Evolutionary conservation across 495 filamentous ascomycete genomes (phyloP), one percentile per base, ranked within the genome.

Genomic region (Neurospora pannonica): DNA sequence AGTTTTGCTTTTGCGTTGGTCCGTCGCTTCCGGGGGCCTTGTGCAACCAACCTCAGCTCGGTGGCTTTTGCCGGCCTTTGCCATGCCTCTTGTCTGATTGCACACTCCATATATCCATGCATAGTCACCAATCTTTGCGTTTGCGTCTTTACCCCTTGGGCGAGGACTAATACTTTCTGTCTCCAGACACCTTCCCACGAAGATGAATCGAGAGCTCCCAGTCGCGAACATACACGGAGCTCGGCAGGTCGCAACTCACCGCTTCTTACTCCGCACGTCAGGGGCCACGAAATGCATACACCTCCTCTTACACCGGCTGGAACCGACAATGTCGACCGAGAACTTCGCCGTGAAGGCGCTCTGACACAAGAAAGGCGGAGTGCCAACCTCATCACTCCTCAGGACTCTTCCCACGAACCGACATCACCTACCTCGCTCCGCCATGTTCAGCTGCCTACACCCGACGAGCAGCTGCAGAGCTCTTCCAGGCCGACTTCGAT

Each of bases 221-320:
- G 81, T 70, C 79, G 82, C 15, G 77, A 83, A 74, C 73, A 76
- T 8, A 82, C 82, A 31, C 79, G 77, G 70, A 81, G 75, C 60
- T 83, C 82, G 70, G 75, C 79, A 70, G 79, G 81, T 70, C 85
- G 82, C 72, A 79, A 78, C 60, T 87, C 85, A 71, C 85, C 85
- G 34, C 81, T 77, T 67, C 77, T 85, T 11, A 82, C 77, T 67
- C 81, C 85, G n/a, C 83, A 80, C 73, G 79, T 79, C 36, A 84
- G 77, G 72, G 82, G 84, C 34, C 86, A 90, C 70, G 87, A 90
- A 69, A 90, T 95, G 85, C 91, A 95, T 76, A 96, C 94, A 17
- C 96, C 96, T 74, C 94, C 94, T 31, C 88, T 98, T 17, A 97
- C 95, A 5, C 95, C 96, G 38, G 90, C 94, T 39, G 93, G 89